Conservation (phyloP, 768 basidiomycete genomes). For the Lactifluus echinatus region DNA sequence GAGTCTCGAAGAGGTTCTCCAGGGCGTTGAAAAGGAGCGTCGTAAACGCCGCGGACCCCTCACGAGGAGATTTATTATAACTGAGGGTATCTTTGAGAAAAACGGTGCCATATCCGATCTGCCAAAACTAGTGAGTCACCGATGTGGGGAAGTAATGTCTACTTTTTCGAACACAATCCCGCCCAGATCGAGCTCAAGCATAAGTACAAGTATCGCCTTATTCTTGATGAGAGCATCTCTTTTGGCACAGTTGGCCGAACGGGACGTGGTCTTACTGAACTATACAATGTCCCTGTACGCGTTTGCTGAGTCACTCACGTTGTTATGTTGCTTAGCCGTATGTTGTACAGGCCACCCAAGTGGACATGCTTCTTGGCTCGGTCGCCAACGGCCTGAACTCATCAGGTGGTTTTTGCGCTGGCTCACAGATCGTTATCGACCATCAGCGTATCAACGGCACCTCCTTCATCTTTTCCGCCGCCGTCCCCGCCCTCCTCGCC, state of each 20-base stretch:
- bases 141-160: neutral
- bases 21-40: constrained; percentile 78
- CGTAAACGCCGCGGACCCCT: constrained; percentile 74
- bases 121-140: constrained; percentile 69
- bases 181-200: constrained; percentile 83
- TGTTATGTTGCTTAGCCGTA: neutral
- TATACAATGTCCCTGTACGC: constrained; percentile 86
- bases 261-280: constrained; percentile 89
- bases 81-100: constrained; percentile 94
- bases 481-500: constrained; percentile 83
- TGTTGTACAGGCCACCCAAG: constrained; percentile 35
- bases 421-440: constrained; percentile 68
- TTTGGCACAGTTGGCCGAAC: constrained; percentile 91
- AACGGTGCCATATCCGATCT: constrained; percentile 90
- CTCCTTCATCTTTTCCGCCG: constrained; percentile 92
- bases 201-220: constrained; percentile 92
- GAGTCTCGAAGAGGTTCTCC: constrained; percentile 81
- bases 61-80: constrained; percentile 90
- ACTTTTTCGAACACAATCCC: neutral
- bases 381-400: constrained; percentile 77
- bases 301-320: neutral
- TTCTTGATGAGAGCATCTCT: constrained; percentile 89
- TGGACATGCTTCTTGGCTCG: constrained; percentile 94
- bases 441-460: constrained; percentile 98
- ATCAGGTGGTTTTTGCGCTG: constrained; percentile 92